These are phyloP conservation scores for Croton laevigatus DNA, from an alignment of 441 rosid species.

Conservation along the genomic window DNA sequence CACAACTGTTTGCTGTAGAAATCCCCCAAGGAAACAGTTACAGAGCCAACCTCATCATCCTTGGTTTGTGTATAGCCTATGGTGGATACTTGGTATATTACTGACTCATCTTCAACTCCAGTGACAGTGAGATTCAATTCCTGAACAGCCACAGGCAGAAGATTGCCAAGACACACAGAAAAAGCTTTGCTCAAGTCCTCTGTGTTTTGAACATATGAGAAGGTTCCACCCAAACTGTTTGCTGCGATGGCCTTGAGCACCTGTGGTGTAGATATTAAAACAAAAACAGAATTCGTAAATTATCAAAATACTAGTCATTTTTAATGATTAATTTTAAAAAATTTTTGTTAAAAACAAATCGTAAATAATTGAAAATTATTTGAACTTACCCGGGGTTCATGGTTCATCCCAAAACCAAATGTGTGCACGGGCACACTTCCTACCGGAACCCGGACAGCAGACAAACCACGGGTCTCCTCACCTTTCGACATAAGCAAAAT, in stretches of 20 bases:
- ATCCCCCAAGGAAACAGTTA: not conserved
- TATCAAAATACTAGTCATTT: too few species aligned
- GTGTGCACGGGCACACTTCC: slow-evolving; percentile 2
- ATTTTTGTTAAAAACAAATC: too few species aligned
- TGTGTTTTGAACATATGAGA: slow-evolving; percentile 7
- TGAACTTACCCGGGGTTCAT: not conserved
- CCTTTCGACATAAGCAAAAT: slow-evolving; percentile 12
- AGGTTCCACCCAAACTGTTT: not conserved
- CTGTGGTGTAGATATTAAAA: not conserved
- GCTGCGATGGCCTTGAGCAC: not conserved
- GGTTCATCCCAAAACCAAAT: slow-evolving; percentile 1
- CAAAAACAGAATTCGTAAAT: not conserved
- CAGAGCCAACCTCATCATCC: not conserved
- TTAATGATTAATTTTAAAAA: too few species aligned
- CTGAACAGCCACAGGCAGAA: slow-evolving; percentile 2
- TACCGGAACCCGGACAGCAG: not conserved
- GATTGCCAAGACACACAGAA: slow-evolving; percentile 6
- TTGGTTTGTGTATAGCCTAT: not conserved
- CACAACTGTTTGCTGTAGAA: slow-evolving; percentile 8
- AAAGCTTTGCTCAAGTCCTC: slow-evolving; percentile 9
- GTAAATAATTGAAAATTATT: too few species aligned
- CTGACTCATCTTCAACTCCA: not conserved
- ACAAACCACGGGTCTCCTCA: not conserved
- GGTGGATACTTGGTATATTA: not conserved
- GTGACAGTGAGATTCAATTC: slow-evolving; percentile 1